Conservation (phyloP, 257 asterid species). For the Solanum tarijense region DNA sequence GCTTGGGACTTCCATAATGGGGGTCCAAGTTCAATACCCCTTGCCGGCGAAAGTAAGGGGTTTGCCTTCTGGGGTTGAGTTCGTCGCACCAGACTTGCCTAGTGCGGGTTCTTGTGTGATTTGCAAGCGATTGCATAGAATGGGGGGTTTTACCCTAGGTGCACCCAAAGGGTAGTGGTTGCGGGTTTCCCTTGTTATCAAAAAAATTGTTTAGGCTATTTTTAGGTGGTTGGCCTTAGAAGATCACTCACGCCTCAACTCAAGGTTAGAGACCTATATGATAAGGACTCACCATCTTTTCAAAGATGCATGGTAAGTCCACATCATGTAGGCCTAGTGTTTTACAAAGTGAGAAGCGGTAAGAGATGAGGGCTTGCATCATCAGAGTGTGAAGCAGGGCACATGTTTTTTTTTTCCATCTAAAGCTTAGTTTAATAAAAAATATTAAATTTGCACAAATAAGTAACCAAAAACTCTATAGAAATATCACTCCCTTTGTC, state of each 20-base stretch:
- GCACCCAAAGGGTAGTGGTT: too few relatives aligned
- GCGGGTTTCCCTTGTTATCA: fast-evolving
- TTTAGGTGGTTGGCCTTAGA: neutral
- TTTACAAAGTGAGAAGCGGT: neutral
- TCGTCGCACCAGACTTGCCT: too few relatives aligned
- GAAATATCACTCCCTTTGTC: neutral
- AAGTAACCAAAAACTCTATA: neutral
- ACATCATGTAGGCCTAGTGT: neutral
- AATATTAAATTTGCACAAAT: neutral
- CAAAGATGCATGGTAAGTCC: neutral
- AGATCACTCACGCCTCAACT: neutral
- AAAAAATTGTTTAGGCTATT: neutral
- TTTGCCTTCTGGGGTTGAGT: too few relatives aligned
- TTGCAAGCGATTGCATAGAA: too few relatives aligned
- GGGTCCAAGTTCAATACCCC: too few relatives aligned
- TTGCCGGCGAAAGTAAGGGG: too few relatives aligned
- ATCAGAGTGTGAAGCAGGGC: neutral
- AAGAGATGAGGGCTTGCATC: neutral
- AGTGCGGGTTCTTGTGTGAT: too few relatives aligned
- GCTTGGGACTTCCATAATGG: too few relatives aligned
- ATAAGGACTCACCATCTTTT: neutral
- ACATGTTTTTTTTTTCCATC: neutral
- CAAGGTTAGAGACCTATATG: neutral
- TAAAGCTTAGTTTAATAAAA: neutral
- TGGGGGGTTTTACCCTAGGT: too few relatives aligned